Conservation (phyloP, 106 monocot species). For the Allium sativum region DNA sequence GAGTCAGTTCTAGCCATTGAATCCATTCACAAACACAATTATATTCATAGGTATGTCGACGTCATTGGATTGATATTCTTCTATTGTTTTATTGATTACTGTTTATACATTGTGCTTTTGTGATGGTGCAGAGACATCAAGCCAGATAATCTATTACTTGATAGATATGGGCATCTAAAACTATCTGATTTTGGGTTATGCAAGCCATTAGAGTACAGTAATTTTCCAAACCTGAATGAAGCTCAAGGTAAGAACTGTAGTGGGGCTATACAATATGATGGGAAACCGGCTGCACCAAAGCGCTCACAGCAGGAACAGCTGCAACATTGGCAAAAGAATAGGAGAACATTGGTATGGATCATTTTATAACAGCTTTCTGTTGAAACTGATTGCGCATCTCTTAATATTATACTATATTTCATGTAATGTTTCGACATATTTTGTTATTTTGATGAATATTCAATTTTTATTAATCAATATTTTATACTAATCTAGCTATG, state of each 20-base stretch:
- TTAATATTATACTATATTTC: too few relatives aligned
- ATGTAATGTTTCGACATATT: too few relatives aligned
- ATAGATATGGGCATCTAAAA: slow-evolving; percentile 81
- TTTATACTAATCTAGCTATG: too few relatives aligned
- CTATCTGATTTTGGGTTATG: slow-evolving; percentile 97
- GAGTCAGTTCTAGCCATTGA: slow-evolving; percentile 85
- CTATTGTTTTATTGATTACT: not conserved
- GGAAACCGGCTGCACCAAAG: slow-evolving; percentile 34
- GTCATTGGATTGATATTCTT: not conserved
- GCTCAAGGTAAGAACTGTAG: slow-evolving; percentile 25
- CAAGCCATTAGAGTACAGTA: slow-evolving; percentile 75
- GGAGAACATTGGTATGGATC: slow-evolving; percentile 56
- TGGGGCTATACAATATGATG: slow-evolving; percentile 42
- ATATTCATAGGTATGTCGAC: slow-evolving; percentile 72
- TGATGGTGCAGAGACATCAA: slow-evolving; percentile 81
- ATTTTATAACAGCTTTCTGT: not conserved
- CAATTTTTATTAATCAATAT: too few relatives aligned
- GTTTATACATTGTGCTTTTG: not conserved
- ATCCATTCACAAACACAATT: slow-evolving; percentile 98
- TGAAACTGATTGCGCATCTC: not conserved
- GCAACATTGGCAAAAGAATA: slow-evolving; percentile 91
- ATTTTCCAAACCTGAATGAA: slow-evolving; percentile 65
- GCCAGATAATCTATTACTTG: slow-evolving; percentile 92
- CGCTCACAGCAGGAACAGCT: slow-evolving; percentile 83
- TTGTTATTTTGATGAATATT: too few relatives aligned